phyloP scores from a whole-genome alignment of 2,329 filamentous ascomycete species.

The Colletotrichum sp. region DNA sequence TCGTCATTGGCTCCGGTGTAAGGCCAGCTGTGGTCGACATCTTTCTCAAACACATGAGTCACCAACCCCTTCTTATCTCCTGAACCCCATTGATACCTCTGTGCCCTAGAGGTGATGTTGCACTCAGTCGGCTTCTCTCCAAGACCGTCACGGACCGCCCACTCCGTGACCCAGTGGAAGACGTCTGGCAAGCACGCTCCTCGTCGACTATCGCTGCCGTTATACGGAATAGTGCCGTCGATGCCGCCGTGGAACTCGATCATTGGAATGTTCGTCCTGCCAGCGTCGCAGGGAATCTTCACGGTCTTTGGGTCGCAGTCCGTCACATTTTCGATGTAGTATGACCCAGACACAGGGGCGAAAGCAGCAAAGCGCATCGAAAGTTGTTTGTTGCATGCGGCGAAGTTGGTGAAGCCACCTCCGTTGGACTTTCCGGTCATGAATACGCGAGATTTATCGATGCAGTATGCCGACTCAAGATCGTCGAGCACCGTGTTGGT shows the following conservation, averaged over 20 bases:
- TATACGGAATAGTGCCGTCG: conserved; percentile 50
- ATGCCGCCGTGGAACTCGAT: conserved; percentile 55
- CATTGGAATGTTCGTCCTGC: conserved; percentile 42
- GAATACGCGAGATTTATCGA: conserved; percentile 46
- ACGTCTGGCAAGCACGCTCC: conserved; percentile 49
- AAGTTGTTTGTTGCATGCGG: conserved; percentile 43
- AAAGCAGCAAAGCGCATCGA: conserved; percentile 45
- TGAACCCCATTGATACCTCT: neutral
- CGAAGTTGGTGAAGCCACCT: conserved; percentile 45
- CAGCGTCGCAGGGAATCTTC: conserved; percentile 38
- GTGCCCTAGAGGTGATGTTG: neutral
- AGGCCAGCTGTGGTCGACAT: conserved; percentile 23
- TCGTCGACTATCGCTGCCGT: conserved; percentile 38
- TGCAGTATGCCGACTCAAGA: conserved; percentile 39
- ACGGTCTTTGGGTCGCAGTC: conserved; percentile 40
- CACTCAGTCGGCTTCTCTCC: neutral
- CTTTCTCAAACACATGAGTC: conserved; percentile 3
- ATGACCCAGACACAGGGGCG: conserved; percentile 44
- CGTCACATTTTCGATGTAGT: conserved; percentile 39
- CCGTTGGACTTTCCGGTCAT: conserved; percentile 50
- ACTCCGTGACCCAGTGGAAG: conserved; percentile 40
- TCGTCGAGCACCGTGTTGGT: conserved; percentile 45
- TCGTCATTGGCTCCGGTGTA: conserved; percentile 18
- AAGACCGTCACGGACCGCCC: conserved; percentile 37
- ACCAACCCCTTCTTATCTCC: neutral